Percentiles rank a stretch among this genome's conserved stretches.
Conservation (phyloP, 768 basidiomycete species). For the Atractiella rhizophila region DNA sequence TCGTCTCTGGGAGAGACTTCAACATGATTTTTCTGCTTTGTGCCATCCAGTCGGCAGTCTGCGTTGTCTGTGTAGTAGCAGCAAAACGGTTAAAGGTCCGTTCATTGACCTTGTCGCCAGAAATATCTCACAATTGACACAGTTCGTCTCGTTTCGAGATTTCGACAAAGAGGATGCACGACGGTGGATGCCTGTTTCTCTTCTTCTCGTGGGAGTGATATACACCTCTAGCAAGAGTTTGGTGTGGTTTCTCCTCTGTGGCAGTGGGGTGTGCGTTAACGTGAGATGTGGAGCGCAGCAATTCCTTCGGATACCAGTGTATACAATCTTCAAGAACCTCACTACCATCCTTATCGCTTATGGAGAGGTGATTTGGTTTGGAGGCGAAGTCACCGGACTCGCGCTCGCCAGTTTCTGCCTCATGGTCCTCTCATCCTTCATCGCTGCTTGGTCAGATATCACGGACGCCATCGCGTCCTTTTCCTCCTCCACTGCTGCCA, state of each 20-base stretch:
- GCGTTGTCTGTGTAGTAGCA: constrained; percentile 43
- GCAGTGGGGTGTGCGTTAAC: background rate
- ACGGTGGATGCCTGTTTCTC: constrained; percentile 82
- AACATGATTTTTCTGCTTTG: constrained; percentile 93
- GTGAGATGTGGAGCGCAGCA: constrained; percentile 31
- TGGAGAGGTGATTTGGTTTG: constrained; percentile 93
- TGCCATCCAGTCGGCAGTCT: constrained; percentile 71
- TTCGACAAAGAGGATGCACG: constrained; percentile 65
- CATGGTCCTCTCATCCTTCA: constrained; percentile 84
- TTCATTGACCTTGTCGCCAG: constrained; percentile 10
- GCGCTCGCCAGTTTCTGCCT: constrained; percentile 72
- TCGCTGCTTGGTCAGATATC: constrained; percentile 92
- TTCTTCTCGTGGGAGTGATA: constrained; percentile 72
- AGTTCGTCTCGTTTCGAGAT: constrained; percentile 54
- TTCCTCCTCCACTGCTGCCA: background rate
- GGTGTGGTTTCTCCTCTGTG: constrained; percentile 29
- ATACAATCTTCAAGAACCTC: constrained; percentile 97
- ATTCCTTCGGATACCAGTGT: constrained; percentile 87
- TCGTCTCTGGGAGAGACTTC: constrained; percentile 76
- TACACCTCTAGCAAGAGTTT: constrained; percentile 95
- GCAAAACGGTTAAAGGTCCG: constrained; percentile 42
- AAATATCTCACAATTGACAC: background rate
- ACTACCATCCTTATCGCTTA: constrained; percentile 99
- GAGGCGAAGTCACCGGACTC: constrained; percentile 57
- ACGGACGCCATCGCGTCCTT: constrained; percentile 15